A percentile compares a stretch with the other conserved stretches of the same genome.
Conservation (phyloP, 2,329 filamentous ascomycete species). For the Plenodomus biglobosus region DNA sequence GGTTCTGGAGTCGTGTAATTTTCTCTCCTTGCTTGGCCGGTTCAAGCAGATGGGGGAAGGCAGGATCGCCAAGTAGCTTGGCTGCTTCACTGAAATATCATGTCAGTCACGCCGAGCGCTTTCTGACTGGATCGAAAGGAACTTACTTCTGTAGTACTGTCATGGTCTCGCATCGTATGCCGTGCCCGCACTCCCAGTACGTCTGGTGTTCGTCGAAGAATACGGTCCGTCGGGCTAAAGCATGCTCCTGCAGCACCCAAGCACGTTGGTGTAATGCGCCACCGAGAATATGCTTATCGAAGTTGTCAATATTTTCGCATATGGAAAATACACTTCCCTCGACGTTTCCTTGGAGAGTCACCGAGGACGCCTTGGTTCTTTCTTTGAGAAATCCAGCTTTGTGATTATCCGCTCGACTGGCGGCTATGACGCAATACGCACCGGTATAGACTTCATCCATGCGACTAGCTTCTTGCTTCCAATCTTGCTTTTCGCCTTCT, state of each 20-base stretch:
- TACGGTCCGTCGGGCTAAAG: slow-evolving; percentile 28
- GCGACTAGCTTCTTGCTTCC: no score
- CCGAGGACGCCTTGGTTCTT: no score
- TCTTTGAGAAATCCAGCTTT: no score
- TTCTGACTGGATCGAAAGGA: neutral
- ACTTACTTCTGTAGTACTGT: slow-evolving; percentile 20
- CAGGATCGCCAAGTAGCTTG: slow-evolving; percentile 31
- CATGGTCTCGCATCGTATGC: slow-evolving; percentile 24
- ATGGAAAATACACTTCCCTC: no score
- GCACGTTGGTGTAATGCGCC: slow-evolving; percentile 21
- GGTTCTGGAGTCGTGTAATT: slow-evolving; percentile 9
- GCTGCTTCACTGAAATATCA: slow-evolving; percentile 16
- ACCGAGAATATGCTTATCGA: slow-evolving; percentile 20
- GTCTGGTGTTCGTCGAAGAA: slow-evolving; percentile 28
- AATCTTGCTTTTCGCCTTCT: no score
- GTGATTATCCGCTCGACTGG: no score
- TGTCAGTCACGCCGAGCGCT: neutral
- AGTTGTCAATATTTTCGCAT: slow-evolving; percentile 26
- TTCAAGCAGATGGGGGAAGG: slow-evolving; percentile 19
- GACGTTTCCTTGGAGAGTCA: no score
- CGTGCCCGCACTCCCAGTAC: slow-evolving; percentile 30
- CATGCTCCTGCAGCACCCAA: slow-evolving; percentile 34
- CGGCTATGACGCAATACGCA: no score
- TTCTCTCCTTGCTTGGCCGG: slow-evolving; percentile 4
- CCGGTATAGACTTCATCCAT: no score